Conservation (phyloP, 768 basidiomycete genomes). For the Boletus rubescentipes region DNA sequence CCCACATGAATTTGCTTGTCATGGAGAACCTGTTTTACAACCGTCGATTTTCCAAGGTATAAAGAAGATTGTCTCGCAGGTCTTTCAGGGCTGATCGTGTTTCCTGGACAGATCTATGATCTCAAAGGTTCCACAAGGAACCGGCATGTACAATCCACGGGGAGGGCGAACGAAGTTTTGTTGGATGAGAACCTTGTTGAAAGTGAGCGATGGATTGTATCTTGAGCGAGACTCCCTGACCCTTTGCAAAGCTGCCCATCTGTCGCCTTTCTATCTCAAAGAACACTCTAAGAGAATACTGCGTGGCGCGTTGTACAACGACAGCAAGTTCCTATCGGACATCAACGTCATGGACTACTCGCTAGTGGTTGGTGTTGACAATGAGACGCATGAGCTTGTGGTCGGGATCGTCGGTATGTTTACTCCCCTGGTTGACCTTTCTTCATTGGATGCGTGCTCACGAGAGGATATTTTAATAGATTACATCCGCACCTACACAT, state of each 20-base stretch:
- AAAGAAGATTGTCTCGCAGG: background rate
- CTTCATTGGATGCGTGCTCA: conserved; percentile 8
- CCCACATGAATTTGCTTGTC: conserved; percentile 92
- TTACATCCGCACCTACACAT: conserved; percentile 93
- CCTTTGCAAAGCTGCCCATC: conserved; percentile 64
- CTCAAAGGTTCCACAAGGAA: conserved; percentile 95
- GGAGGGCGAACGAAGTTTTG: conserved; percentile 88
- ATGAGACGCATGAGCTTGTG: conserved; percentile 84
- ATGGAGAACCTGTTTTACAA: conserved; percentile 99
- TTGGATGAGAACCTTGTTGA: conserved; percentile 96
- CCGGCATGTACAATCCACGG: conserved; percentile 88
- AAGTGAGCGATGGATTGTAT: conserved; percentile 45
- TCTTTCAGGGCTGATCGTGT: conserved; percentile 1
- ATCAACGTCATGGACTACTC: conserved; percentile 99
- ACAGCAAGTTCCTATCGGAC: conserved; percentile 91
- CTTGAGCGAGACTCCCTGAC: conserved; percentile 1
- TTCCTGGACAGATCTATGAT: conserved; percentile 76
- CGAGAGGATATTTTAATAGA: conserved; percentile 44
- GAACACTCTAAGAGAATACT: conserved; percentile 95
- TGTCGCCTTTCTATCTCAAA: conserved; percentile 90
- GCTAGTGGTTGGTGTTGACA: conserved; percentile 93
- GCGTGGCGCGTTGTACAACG: conserved; percentile 87
- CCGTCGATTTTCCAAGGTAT: conserved; percentile 84
- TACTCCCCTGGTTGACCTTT: background rate
- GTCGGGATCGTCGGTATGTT: conserved; percentile 92